phyloP scores from a whole-genome alignment of 2,329 filamentous ascomycete genomes.

The Fusarium anguioides region DNA sequence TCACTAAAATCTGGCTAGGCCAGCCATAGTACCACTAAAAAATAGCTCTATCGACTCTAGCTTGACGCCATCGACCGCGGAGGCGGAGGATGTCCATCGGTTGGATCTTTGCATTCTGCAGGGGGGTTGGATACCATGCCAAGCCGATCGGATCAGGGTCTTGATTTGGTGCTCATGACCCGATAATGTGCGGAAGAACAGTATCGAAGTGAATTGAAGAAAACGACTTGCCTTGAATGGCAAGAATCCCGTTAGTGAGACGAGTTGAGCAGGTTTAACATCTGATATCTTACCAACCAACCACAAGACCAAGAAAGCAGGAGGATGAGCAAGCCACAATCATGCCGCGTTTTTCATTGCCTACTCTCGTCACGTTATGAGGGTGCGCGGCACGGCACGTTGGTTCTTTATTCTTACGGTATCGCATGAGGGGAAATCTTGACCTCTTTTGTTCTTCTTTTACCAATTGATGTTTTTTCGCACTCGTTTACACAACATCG shows the following conservation, averaged over 20 bases:
- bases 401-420: neutral
- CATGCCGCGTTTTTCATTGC: neutral
- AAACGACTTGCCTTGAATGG: neutral
- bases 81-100: neutral
- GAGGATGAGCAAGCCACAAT: neutral
- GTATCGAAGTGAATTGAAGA: neutral
- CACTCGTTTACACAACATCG: fast-evolving
- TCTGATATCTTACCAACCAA: neutral
- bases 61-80: neutral
- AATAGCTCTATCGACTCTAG: neutral
- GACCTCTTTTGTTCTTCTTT: neutral
- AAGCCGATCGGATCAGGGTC: neutral
- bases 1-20: neutral
- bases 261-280: neutral
- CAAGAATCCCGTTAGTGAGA: neutral
- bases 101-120: too few species aligned
- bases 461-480: neutral
- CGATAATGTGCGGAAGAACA: neutral
- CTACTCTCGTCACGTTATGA: conserved; percentile 18
- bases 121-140: neutral
- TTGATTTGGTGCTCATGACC: neutral
- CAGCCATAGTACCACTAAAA: conserved; percentile 4
- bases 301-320: neutral
- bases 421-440: neutral
- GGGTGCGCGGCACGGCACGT: conserved; percentile 4